phyloP scores from a whole-genome alignment of 2,329 filamentous ascomycete genomes.

The Paecilomyces dactylethromorphus region DNA sequence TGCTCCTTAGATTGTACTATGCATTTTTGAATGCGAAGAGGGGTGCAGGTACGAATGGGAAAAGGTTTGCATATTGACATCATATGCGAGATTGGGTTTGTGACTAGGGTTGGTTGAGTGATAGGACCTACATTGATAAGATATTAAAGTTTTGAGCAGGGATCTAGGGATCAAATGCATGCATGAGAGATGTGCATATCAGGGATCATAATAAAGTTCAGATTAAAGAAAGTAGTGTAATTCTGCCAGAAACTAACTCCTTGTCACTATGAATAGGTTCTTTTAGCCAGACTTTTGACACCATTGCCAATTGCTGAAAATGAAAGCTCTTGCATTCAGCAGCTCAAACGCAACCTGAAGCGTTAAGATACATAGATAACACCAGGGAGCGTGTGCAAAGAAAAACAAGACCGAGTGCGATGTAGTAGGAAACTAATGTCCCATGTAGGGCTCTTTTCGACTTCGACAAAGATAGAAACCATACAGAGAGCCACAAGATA shows the following conservation, averaged over 20 bases:
- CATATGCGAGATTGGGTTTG: neutral
- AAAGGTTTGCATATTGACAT: conserved; percentile 6
- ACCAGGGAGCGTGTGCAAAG: neutral
- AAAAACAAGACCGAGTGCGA: neutral
- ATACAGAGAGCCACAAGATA: neutral
- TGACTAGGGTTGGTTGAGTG: neutral
- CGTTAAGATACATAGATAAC: neutral
- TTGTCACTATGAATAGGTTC: neutral
- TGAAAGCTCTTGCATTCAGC: neutral
- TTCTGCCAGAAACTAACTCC: neutral
- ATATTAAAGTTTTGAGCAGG: neutral
- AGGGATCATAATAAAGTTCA: neutral
- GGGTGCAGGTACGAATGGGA: neutral
- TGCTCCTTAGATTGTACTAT: conserved; percentile 53
- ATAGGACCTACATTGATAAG: neutral
- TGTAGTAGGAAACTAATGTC: neutral
- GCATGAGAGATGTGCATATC: neutral
- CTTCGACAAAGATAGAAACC: neutral
- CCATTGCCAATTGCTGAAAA: neutral
- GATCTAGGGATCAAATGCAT: too few relatives aligned
- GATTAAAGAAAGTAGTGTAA: neutral
- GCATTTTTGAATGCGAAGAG: conserved; percentile 36
- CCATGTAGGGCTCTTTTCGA: neutral
- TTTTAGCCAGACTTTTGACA: neutral
- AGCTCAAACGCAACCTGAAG: neutral